phyloP scores from a whole-genome alignment of 352 stramenopile species.

The Elongisporangium undulatum region DNA sequence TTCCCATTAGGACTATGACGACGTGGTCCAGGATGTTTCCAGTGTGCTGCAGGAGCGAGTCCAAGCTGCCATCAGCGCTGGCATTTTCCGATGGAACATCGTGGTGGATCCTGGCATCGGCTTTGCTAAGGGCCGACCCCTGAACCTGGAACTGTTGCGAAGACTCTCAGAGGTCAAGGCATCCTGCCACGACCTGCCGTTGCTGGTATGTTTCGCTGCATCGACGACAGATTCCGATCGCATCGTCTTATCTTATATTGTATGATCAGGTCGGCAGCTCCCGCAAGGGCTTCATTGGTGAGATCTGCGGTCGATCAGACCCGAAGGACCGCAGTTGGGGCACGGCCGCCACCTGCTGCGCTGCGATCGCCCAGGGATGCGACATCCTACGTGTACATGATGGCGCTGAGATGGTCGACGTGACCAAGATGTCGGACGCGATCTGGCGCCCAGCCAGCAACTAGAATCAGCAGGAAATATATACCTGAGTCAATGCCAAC shows the following conservation, averaged over 20 bases:
- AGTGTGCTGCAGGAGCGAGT: conserved; percentile 73
- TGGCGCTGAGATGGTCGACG: conserved; percentile 88
- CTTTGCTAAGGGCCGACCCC: conserved; percentile 93
- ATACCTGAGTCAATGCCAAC: background rate
- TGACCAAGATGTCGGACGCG: conserved; percentile 89
- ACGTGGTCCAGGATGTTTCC: conserved; percentile 89
- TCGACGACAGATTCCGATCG: background rate
- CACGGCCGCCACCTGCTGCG: conserved; percentile 91
- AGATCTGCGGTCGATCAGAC: conserved; percentile 83
- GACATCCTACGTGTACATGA: conserved; percentile 97
- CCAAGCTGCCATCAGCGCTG: conserved; percentile 66
- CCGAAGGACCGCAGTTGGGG: conserved; percentile 90
- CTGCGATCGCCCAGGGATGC: conserved; percentile 62
- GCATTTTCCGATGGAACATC: conserved; percentile 93
- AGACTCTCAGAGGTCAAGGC: conserved; percentile 56
- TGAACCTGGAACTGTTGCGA: conserved; percentile 91
- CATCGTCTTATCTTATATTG: background rate
- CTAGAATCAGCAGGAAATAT: background rate
- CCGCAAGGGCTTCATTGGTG: conserved; percentile 97
- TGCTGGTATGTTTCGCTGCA: conserved; percentile 34
- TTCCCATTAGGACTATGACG: conserved; percentile 71
- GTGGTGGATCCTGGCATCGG: conserved; percentile 97
- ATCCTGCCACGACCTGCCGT: conserved; percentile 34
- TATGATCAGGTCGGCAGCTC: conserved; percentile 83
- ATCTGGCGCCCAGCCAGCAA: conserved; percentile 55